These are phyloP conservation scores for Sugiyamaella sp. DNA, from an alignment of 1,139 yeast species.

Conservation along the genomic window DNA sequence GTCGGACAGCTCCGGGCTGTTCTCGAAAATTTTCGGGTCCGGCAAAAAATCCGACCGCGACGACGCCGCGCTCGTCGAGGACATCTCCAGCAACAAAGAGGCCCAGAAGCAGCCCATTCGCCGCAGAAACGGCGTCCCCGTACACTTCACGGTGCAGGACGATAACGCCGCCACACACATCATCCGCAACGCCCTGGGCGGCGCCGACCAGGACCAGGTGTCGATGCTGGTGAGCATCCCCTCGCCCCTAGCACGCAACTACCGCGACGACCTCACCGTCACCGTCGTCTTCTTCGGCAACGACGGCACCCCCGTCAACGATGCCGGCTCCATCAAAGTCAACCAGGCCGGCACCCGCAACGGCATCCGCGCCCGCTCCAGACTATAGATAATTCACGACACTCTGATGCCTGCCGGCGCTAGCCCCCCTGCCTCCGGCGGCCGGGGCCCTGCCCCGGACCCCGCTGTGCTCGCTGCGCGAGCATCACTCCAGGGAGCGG, in stretches of 20 bases:
- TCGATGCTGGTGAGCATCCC: conserved; percentile 90
- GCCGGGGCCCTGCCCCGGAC: conserved; percentile 13
- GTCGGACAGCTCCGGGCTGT: conserved; percentile 18
- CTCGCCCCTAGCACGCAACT: conserved; percentile 87
- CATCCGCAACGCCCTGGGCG: conserved; percentile 91
- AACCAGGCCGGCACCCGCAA: conserved; percentile 39
- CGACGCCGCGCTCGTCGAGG: conserved; percentile 35
- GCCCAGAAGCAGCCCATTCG: conserved; percentile 61
- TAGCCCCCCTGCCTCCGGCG: conserved; percentile 18
- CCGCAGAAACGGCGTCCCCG: conserved; percentile 44
- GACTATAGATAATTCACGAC: background rate
- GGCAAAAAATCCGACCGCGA: conserved; percentile 24
- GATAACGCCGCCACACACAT: conserved; percentile 89
- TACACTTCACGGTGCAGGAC: conserved; percentile 64
- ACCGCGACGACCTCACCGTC: conserved; percentile 94
- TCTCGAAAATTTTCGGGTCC: conserved; percentile 27
- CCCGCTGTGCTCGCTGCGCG: no score
- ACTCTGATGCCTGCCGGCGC: no score
- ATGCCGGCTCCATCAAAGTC: conserved; percentile 38
- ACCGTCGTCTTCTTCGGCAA: conserved; percentile 92
- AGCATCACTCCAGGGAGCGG: no score
- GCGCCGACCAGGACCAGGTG: conserved; percentile 79
- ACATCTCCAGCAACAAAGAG: conserved; percentile 48
- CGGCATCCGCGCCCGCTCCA: conserved; percentile 22
- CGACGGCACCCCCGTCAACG: conserved; percentile 32